phyloP scores from a whole-genome alignment of 2,329 filamentous ascomycete species.

The Chrysoporthe cubensis region DNA sequence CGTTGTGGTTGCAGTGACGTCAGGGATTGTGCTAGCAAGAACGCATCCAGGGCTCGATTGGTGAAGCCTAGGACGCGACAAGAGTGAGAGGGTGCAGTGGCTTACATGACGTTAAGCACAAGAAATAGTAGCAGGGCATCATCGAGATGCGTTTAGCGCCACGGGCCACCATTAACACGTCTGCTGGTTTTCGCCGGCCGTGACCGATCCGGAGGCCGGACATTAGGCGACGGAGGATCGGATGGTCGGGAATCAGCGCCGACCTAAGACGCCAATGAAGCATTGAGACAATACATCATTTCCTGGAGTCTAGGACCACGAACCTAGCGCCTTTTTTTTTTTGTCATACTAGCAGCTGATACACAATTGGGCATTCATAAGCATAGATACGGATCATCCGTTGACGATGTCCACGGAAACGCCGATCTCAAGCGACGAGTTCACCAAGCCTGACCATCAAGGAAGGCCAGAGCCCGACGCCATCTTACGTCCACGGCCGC shows the following conservation, averaged over 20 bases:
- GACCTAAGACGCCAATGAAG: too few species aligned
- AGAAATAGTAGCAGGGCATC: not conserved
- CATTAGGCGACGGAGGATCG: conserved; percentile 7
- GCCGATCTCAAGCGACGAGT: not conserved
- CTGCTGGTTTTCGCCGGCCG: not conserved
- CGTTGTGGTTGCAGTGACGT: conserved; percentile 4
- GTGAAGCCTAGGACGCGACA: not conserved
- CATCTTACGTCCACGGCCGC: not conserved
- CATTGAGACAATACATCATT: too few species aligned
- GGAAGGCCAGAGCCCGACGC: not conserved
- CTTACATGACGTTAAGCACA: not conserved
- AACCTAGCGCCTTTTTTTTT: too few species aligned
- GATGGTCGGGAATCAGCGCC: not conserved
- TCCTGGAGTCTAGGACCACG: too few species aligned
- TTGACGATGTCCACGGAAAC: not conserved
- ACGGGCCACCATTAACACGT: not conserved
- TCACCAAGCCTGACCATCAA: not conserved
- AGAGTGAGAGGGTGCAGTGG: not conserved
- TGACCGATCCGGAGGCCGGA: not conserved
- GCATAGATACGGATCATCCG: not conserved
- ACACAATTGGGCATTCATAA: not conserved
- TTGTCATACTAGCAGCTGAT: not conserved
- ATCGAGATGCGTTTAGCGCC: not conserved
- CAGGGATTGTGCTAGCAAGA: conserved; percentile 1
- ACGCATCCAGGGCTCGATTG: not conserved